Evolutionary conservation across 164 flowering plant species (phyloP), one percentile per base, ranked within the genome.

Genomic region (Aristolochia fimbriata): DNA sequence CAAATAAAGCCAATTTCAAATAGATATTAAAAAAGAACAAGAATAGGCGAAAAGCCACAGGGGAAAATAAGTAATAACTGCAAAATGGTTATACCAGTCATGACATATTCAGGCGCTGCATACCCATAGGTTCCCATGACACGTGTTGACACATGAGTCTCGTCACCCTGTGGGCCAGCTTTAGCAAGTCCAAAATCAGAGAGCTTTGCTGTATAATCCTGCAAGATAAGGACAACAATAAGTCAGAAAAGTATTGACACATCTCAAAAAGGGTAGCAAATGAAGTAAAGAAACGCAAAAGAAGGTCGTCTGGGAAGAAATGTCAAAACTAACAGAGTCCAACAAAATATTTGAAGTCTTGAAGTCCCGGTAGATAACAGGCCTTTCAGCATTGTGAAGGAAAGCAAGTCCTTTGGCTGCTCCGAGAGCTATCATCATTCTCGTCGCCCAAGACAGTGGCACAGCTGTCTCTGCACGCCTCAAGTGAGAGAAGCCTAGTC

Each of bases 321-420:
- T 27, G 30, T 0, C 17, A 51, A 20, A 62, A 76, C 91, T 78
- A 73, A 92, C 98, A 55, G 97, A 87, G 73, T 89, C 97, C 67
- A 93, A 71, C 63, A 93, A 71, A 65, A 93, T 93, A 75, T 93
- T 93, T 47, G 98, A 93, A 43, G 98, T 87, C 71, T 93, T 93
- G 77, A 93, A 93, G 71, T 89, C 98, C 45, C 98, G 75, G 68
- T 93, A 93, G 56, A 93, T 93, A 61, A 89, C 98, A 50, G 97
- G 96, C 67, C 83, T 83, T 74, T 87, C 98, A 20, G 91, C 92
- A 76, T 89, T 84, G 76, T 93, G 98, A 62, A 93, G 97, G 74
- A 89, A 93, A 67, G 98, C 97, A 71, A 93, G 97, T 68, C 98
- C 98, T 78, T 93, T 93, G 47, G 98, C 97, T 66, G 97, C 98